Evolutionary conservation across 169 alveolate genomes (phyloP).

Genomic region (Plasmodium reichenowi): DNA sequence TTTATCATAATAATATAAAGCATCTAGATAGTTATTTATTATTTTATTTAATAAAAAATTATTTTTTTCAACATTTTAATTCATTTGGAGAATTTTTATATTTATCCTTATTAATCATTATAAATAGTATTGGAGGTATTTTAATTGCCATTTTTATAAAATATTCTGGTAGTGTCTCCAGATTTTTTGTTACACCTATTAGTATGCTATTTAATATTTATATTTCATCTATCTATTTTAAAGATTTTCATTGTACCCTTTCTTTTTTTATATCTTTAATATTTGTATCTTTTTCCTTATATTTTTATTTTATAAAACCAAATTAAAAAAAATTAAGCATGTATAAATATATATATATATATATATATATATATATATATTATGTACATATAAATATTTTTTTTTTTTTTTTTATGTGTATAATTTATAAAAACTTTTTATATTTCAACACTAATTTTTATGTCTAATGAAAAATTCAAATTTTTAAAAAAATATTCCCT

Average conservation of each 20-base stretch:
- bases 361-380: neutral
- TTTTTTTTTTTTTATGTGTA: neutral
- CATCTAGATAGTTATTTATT: neutral
- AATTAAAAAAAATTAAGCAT: neutral
- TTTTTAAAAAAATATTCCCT: too few relatives aligned
- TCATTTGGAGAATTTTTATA: conserved; percentile 44
- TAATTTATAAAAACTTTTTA: too few relatives aligned
- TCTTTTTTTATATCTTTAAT: conserved; percentile 49
- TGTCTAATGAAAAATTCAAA: too few relatives aligned
- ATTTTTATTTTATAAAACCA: conserved; percentile 15
- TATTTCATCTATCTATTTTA: conserved; percentile 56
- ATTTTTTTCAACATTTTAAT: conserved; percentile 23
- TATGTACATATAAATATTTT: neutral
- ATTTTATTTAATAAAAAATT: neutral
- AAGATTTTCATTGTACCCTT: conserved; percentile 49
- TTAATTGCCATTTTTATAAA: conserved; percentile 29
- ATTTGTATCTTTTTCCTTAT: conserved; percentile 55
- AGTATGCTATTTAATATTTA: conserved; percentile 56
- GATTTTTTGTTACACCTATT: conserved; percentile 60
- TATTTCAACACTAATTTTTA: too few relatives aligned
- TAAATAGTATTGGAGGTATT: conserved; percentile 57
- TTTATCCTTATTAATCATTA: conserved; percentile 2
- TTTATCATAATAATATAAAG: neutral
- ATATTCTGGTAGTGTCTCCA: conserved; percentile 33
- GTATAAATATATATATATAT: neutral